These are phyloP conservation scores for Trichosporon ovoides DNA, from an alignment of 1,284 basidiomycete species.

Conservation along the genomic window DNA sequence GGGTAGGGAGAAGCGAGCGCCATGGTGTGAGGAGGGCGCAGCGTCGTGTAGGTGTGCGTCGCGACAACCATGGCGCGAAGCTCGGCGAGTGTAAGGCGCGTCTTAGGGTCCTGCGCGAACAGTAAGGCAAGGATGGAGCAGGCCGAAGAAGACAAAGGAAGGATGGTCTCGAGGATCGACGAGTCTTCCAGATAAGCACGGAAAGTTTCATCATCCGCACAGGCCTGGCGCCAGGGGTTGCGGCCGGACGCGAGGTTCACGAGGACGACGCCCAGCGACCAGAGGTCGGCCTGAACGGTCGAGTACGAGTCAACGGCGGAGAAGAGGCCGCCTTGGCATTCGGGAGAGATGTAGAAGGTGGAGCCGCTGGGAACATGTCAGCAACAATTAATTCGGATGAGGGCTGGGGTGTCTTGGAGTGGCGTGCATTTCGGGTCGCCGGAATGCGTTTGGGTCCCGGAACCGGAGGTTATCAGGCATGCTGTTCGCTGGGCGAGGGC, in stretches of 20 bases:
- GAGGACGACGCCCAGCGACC: conserved; percentile 88
- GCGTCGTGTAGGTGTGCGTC: conserved; percentile 61
- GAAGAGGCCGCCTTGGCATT: conserved; percentile 75
- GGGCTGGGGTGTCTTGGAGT: background rate
- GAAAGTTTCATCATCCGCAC: conserved; percentile 66
- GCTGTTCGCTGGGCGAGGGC: background rate
- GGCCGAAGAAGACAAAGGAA: conserved; percentile 57
- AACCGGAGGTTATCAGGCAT: background rate
- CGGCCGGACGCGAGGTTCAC: conserved; percentile 84
- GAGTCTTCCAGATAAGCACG: conserved; percentile 61
- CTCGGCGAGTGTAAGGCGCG: conserved; percentile 58
- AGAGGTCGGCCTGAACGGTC: conserved; percentile 74
- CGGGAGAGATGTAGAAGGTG: conserved; percentile 73
- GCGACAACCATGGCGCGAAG: conserved; percentile 58
- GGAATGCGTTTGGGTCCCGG: background rate
- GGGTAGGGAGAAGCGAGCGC: background rate
- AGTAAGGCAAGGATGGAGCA: conserved; percentile 57
- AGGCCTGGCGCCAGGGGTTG: conserved; percentile 81
- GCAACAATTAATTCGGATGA: background rate
- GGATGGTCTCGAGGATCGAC: conserved; percentile 62
- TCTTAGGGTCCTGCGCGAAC: conserved; percentile 55
- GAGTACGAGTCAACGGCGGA: conserved; percentile 59
- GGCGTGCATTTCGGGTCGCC: too few relatives aligned
- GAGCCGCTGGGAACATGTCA: conserved; percentile 58
- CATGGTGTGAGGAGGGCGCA: background rate